Evolutionary conservation across 1,284 basidiomycete species (phyloP).

Genomic region (Schizophyllum amplum): DNA sequence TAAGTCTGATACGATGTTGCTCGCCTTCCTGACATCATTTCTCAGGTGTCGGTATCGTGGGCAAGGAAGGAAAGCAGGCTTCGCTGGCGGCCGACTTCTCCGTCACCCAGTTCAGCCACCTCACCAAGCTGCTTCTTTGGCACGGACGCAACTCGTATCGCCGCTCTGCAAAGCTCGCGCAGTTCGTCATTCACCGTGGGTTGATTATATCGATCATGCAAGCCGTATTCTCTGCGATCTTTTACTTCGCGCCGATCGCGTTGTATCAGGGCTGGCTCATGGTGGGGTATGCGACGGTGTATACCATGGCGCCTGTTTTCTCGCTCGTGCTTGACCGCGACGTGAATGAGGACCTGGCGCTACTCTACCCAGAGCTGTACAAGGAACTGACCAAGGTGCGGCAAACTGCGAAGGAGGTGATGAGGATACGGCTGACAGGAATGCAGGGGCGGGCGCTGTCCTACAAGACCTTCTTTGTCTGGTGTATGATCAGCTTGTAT

Average conservation of each 20-base stretch:
- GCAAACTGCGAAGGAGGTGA: not conserved
- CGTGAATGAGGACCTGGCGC: conserved; percentile 90
- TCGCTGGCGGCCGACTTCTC: conserved; percentile 98
- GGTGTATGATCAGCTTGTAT: conserved; percentile 96
- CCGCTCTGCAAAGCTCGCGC: conserved; percentile 93
- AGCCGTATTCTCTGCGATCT: conserved; percentile 94
- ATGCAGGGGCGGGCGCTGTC: conserved; percentile 81
- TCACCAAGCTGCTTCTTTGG: conserved; percentile 95
- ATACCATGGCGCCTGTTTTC: conserved; percentile 98
- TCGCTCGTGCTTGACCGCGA: conserved; percentile 94
- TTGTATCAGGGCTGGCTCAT: conserved; percentile 98
- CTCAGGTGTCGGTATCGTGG: conserved; percentile 92
- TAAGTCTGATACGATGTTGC: conserved; percentile 14
- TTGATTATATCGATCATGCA: conserved; percentile 98
- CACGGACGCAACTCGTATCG: conserved; percentile 98
- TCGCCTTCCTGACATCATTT: conserved; percentile 2
- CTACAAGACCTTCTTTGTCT: conserved; percentile 97
- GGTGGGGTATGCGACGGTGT: conserved; percentile 96
- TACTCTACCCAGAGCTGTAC: conserved; percentile 96
- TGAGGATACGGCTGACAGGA: not conserved
- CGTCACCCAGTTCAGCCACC: conserved; percentile 90
- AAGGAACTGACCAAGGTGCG: conserved; percentile 92
- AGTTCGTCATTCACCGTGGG: conserved; percentile 98
- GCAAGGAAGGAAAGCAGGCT: conserved; percentile 98
- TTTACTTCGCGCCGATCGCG: conserved; percentile 98